A percentile compares a stretch with the other conserved stretches of the same genome.
Evolutionary conservation across 176 grass and related monocot species (phyloP).

Genomic region (Triticum aestivum): IWGSC_CS_RefSeq_v2.1 NC_057797.1:143474910-143475409

Average conservation of each 20-base stretch:
- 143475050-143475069: conserved; percentile 86
- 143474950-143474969: conserved; percentile 49
- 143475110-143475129: conserved; percentile 79
- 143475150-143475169: conserved; percentile 91
- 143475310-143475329: conserved; percentile 91
- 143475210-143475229: conserved; percentile 84
- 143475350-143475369: conserved; percentile 69
- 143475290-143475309: conserved; percentile 80
- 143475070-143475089: conserved; percentile 72
- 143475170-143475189: conserved; percentile 52
- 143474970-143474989: conserved; percentile 95
- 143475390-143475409: conserved; percentile 62
- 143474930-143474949: not conserved
- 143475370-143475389: conserved; percentile 85
- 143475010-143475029: conserved; percentile 90
- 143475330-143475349: conserved; percentile 91
- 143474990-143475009: conserved; percentile 64
- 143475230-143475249: conserved; percentile 61
- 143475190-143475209: conserved; percentile 74
- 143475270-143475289: not conserved
- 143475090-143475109: conserved; percentile 73
- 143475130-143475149: conserved; percentile 67
- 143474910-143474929: not conserved
- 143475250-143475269: not conserved
- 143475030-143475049: conserved; percentile 98